These are phyloP conservation scores for Lachnellula suecica DNA, from an alignment of 2,329 filamentous ascomycete genomes.

Conservation along the genomic window DNA sequence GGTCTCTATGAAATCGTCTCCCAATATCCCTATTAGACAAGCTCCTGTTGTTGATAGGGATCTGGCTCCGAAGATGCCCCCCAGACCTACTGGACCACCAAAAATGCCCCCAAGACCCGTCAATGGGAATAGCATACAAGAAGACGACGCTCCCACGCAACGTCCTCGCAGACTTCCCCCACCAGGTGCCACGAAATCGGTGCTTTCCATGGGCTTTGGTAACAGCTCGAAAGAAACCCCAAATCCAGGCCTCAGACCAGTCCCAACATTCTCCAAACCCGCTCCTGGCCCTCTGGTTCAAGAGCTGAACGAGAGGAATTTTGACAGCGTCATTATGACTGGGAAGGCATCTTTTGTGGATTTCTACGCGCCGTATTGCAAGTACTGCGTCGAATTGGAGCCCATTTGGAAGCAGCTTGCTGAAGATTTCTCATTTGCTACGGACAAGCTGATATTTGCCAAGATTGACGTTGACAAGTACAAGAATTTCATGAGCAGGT, in stretches of 20 bases:
- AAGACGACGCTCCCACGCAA: constrained; percentile 23
- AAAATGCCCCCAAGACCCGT: constrained; percentile 49
- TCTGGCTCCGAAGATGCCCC: constrained; percentile 26
- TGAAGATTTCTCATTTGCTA: constrained; percentile 67
- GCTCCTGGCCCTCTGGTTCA: constrained; percentile 51
- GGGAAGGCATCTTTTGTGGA: constrained; percentile 94
- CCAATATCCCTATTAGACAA: constrained; percentile 33
- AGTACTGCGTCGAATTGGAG: constrained; percentile 93
- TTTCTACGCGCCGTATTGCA: constrained; percentile 97
- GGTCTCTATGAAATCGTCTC: constrained; percentile 39
- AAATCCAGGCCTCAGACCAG: constrained; percentile 17
- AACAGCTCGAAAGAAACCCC: constrained; percentile 24
- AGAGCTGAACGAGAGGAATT: constrained; percentile 84
- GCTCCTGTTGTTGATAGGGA: constrained; percentile 23
- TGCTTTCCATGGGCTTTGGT: constrained; percentile 27
- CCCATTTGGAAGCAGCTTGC: constrained; percentile 87
- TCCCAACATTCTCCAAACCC: constrained; percentile 11
- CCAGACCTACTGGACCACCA: constrained; percentile 42
- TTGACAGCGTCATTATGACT: constrained; percentile 83
- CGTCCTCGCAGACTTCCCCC: constrained; percentile 25
- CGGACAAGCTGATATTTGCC: constrained; percentile 77
- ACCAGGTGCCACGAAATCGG: constrained; percentile 17
- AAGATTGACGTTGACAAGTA: constrained; percentile 90
- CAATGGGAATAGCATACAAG: constrained; percentile 11
- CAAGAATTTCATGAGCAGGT: constrained; percentile 70